phyloP scores from a whole-genome alignment of 306 rosid species.

The Malus asiatica region DNA sequence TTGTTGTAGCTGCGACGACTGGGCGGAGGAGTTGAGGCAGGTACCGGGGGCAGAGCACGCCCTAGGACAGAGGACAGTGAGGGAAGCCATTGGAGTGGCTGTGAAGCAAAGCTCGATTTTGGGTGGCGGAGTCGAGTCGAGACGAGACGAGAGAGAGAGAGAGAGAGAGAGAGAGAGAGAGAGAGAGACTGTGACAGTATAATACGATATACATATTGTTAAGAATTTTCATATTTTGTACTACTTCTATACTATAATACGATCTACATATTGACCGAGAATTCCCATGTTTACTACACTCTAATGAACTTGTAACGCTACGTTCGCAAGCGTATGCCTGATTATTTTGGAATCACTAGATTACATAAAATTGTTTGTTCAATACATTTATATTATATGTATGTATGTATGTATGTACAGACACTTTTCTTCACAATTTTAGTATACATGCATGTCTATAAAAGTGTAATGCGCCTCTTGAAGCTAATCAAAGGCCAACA shows the following conservation, averaged over 20 bases:
- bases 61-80: constrained; percentile 22
- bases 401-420: too few species aligned
- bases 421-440: background rate
- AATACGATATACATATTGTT: too few species aligned
- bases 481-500: too few species aligned
- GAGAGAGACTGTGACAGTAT: too few species aligned
- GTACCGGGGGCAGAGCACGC: constrained; percentile 4
- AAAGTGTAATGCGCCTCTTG: background rate
- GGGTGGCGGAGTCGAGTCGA: background rate
- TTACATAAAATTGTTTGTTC: background rate
- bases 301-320: background rate
- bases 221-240: too few species aligned
- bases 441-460: background rate
- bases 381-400: too few species aligned
- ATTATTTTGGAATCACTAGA: background rate
- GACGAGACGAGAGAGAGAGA: too few species aligned
- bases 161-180: too few species aligned
- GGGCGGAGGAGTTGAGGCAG: constrained; percentile 24
- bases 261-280: too few species aligned
- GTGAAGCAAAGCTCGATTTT: background rate
- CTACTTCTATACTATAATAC: too few species aligned
- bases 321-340: background rate
- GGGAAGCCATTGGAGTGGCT: constrained; percentile 16
- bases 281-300: background rate
- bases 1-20: constrained; percentile 13